These are phyloP conservation scores for Amanita thiersii DNA, from an alignment of 768 basidiomycete genomes.

Conservation along the genomic window DNA sequence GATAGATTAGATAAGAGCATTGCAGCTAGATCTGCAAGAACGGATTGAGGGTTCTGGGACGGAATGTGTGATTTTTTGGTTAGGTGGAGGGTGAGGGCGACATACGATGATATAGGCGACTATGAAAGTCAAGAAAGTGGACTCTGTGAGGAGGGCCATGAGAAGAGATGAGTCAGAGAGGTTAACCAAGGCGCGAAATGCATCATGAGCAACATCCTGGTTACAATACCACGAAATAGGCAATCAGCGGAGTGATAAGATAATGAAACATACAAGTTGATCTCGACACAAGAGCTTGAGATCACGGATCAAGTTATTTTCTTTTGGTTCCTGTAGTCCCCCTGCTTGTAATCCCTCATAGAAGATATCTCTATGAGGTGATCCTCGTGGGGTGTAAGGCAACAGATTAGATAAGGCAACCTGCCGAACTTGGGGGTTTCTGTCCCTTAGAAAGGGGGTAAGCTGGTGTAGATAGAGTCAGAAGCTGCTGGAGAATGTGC, in stretches of 20 bases:
- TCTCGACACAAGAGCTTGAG: slow-evolving; percentile 85
- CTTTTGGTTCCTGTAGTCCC: slow-evolving; percentile 50
- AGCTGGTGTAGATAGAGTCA: slow-evolving; percentile 38
- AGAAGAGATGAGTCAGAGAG: slow-evolving; percentile 79
- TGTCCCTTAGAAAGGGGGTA: slow-evolving; percentile 76
- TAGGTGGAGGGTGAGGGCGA: slow-evolving; percentile 11
- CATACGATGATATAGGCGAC: slow-evolving; percentile 87
- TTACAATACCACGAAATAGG: slow-evolving; percentile 7
- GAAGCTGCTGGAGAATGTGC: not conserved
- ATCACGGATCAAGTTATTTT: slow-evolving; percentile 67
- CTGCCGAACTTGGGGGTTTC: slow-evolving; percentile 81
- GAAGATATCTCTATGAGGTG: slow-evolving; percentile 71
- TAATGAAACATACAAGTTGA: slow-evolving; percentile 50
- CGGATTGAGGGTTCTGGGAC: slow-evolving; percentile 76
- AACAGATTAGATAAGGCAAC: slow-evolving; percentile 81
- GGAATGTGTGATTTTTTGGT: slow-evolving; percentile 5
- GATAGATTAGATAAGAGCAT: slow-evolving; percentile 97
- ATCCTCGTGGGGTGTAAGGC: slow-evolving; percentile 65
- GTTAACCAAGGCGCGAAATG: slow-evolving; percentile 90
- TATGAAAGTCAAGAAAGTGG: slow-evolving; percentile 69
- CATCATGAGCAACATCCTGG: slow-evolving; percentile 89
- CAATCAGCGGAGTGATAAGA: not conserved
- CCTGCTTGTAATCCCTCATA: slow-evolving; percentile 50
- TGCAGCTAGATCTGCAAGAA: slow-evolving; percentile 89
- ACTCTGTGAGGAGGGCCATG: slow-evolving; percentile 57